Evolutionary conservation across 2,329 filamentous ascomycete species (phyloP).

Genomic region (Aspergillus sojae): DNA sequence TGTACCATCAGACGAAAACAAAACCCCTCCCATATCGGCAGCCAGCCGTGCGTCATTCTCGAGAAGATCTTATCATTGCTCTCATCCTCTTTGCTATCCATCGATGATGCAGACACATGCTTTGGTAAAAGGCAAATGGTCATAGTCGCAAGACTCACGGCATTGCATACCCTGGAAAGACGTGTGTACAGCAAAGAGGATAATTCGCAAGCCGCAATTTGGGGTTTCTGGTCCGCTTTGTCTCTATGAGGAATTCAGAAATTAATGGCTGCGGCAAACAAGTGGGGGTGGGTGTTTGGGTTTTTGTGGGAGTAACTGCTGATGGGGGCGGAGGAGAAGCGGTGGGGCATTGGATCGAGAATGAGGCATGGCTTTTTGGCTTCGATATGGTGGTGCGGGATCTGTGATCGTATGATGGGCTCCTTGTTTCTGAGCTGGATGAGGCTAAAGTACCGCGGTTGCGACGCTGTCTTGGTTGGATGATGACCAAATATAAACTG

Average conservation of each 20-base stretch:
- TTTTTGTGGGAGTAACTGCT: conserved; percentile 8
- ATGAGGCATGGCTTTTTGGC: conserved; percentile 6
- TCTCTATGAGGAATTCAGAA: conserved; percentile 45
- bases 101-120: conserved; percentile 28
- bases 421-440: conserved; percentile 14
- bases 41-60: conserved; percentile 3
- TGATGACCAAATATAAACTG: conserved; percentile 46
- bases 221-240: conserved; percentile 45
- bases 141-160: conserved; percentile 27
- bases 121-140: conserved; percentile 30
- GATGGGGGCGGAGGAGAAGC: conserved; percentile 10
- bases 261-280: conserved; percentile 50
- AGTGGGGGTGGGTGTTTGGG: conserved; percentile 8
- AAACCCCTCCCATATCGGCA: conserved; percentile 14
- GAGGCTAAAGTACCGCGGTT: conserved; percentile 33
- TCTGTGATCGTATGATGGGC: conserved; percentile 9
- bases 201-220: conserved; percentile 32
- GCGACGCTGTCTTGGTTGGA: conserved; percentile 31
- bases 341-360: conserved; percentile 10
- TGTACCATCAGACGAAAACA: conserved; percentile 1
- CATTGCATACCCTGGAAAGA: conserved; percentile 28
- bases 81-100: neutral
- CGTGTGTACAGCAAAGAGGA: conserved; percentile 28
- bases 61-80: conserved; percentile 1
- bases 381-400: conserved; percentile 19